Evolutionary conservation across 75 land plant species (phyloP).

Genomic region (Gnetum montanum): DNA sequence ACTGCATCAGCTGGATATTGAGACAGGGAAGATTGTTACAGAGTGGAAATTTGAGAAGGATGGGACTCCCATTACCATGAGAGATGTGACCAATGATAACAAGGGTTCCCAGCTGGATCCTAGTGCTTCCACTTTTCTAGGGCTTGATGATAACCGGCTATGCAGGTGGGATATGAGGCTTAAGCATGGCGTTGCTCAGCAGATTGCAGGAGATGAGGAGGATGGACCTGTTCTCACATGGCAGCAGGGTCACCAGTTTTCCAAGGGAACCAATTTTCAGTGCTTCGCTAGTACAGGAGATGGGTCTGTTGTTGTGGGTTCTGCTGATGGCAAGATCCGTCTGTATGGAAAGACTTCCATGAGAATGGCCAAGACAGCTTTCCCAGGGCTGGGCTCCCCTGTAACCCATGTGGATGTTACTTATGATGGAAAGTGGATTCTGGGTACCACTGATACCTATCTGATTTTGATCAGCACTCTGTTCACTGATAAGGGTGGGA

Average conservation of each 20-base stretch:
- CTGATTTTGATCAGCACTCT: slow-evolving; percentile 85
- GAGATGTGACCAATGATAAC: slow-evolving; percentile 77
- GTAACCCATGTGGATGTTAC: slow-evolving; percentile 98
- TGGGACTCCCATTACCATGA: slow-evolving; percentile 85
- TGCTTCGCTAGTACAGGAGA: slow-evolving; percentile 97
- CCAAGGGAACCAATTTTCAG: slow-evolving; percentile 93
- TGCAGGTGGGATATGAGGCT: slow-evolving; percentile 99
- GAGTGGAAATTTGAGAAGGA: slow-evolving; percentile 98
- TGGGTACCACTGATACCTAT: slow-evolving; percentile 96
- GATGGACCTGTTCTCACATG: slow-evolving; percentile 78
- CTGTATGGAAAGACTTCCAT: slow-evolving; percentile 82
- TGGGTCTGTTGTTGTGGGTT: slow-evolving; percentile 95
- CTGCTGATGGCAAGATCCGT: slow-evolving; percentile 90
- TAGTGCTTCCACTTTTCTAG: slow-evolving; percentile 77
- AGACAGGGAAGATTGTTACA: slow-evolving; percentile 78
- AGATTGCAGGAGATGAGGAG: too few relatives aligned
- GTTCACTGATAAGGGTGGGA: slow-evolving; percentile 93
- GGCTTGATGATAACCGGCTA: slow-evolving; percentile 89
- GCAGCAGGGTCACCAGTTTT: slow-evolving; percentile 95
- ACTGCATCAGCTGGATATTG: slow-evolving; percentile 85
- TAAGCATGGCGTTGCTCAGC: slow-evolving; percentile 75
- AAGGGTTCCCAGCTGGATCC: slow-evolving; percentile 88
- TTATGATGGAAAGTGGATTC: slow-evolving; percentile 95
- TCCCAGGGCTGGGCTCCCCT: slow-evolving; percentile 96
- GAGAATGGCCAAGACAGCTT: slow-evolving; percentile 97